Base-by-base conservation (phyloP, 2,329 filamentous ascomycete species). In the Phialophora verrucosa region DNA sequence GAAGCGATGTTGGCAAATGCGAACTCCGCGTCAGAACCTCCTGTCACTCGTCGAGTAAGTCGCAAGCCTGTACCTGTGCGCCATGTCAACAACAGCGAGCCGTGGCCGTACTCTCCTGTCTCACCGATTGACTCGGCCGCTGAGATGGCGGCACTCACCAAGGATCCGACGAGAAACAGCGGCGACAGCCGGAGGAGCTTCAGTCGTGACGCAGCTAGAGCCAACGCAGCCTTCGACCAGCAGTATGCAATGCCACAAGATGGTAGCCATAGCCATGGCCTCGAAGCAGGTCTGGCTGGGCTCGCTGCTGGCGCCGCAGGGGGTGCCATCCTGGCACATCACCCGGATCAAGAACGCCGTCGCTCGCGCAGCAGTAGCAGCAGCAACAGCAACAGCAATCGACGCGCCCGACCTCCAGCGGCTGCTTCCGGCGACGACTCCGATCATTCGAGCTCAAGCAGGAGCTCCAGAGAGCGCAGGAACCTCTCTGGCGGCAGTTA, bases 101-200 rank as follows among this genome's bases (percentile, higher is more conserved):
- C 63, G 11, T 70, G 69, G 70, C 69, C 70, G 47, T 69, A 65
- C 55, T 66, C 61, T 35, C 64, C 66, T 6, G 61, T 65, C 12
- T 66, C 66, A 6, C 69, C 66, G 8, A 56, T 70, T 31, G 64
- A 70, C 31, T 62, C 50, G 12, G 55, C 14, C 44, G n/a, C 59
- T 25, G 59, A 67, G 27, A 38, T 32, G 12, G 51, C 54, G 5
- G 56, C 50, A 20, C 23, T 62, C 1, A 44, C 38, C 25, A 7
- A n/a, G 38, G 25, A 23, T 2, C 55, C 68, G 12, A 32, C 54
- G 27, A 59, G 60, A 38, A 60, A n/a, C 29, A 66, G 62, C 35
- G 29, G 23, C 32, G 64, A 67, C 10, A 65, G 58, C 23, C 58
- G 25, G 14, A 62, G 56, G 29, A 62, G 59, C 56, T 63, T 58